Base-by-base conservation (phyloP, 2,329 filamentous ascomycete species). In the Trichoderma breve region DNA sequence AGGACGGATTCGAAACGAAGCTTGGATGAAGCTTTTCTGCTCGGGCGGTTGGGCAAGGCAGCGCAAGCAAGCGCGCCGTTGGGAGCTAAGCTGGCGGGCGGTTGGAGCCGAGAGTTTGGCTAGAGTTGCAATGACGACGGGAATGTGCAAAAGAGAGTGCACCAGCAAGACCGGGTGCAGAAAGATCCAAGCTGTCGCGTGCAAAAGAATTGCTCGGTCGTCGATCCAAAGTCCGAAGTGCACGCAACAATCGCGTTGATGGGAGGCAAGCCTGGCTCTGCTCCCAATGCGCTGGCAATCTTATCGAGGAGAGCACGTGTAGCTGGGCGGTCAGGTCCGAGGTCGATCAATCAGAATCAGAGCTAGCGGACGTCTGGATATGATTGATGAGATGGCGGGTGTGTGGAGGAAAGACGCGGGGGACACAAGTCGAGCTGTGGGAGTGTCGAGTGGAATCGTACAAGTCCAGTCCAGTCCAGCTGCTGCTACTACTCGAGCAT, bases 51-150 rank as follows among this genome's bases (percentile, higher is more conserved):
- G n/a, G 18, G 69, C 43, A 34, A 24, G 12, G 69, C 61, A 58
- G 60, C 69, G 60, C 69, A 66, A 57, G 69, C 61, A 57, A 43
- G 69, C 69, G 69, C 61, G 61, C 69, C 69, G 69, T 58, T 57
- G 61, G 64, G 51, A 60, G 51, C 60, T 26, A 53, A 58, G 61
- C 26, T 32, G 15, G 47, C 30, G 47, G 67, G 60, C 30, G 47
- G 67, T 21, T 69, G 18, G 66, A 61, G 30, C 55, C 30, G 68
- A 60, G 47, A 60, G 26, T 64, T 63, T 63, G 47, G 60, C 43
- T 30, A 18, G 24, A 64, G 28, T 11, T 47, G 12, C 58, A 57
- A 58, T 11, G 58, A 39, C 53, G 53, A 60, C 36, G 51, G 51
- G 36, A 39, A 36, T 26, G 28, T 47, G 28, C 39, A 26, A 34